Evolutionary conservation across 2,329 filamentous ascomycete species (phyloP).

Genomic region (Byssochlamys sp.): DNA sequence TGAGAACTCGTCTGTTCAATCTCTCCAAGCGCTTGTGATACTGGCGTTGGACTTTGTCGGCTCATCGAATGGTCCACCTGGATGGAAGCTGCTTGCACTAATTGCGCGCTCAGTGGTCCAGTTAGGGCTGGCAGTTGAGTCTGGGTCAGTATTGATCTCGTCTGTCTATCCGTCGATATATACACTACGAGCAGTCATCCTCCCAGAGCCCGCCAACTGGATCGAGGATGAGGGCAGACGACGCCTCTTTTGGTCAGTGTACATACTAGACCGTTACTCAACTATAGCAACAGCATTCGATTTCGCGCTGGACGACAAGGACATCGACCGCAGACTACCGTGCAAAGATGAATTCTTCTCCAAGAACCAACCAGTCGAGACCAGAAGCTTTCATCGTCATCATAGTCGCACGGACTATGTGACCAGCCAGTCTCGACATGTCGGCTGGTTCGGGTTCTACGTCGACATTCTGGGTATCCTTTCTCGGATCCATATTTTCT

Average conservation of each 20-base stretch:
- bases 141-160: constrained; percentile 66
- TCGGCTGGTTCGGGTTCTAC: constrained; percentile 82
- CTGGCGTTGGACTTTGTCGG: constrained; percentile 76
- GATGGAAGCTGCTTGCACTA: constrained; percentile 82
- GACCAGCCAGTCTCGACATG: constrained; percentile 60
- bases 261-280: constrained; percentile 78
- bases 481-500: constrained; percentile 75
- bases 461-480: constrained; percentile 81
- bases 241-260: constrained; percentile 88
- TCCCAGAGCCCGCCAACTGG: constrained; percentile 74
- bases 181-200: constrained; percentile 71
- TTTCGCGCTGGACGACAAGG: constrained; percentile 77
- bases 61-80: constrained; percentile 77
- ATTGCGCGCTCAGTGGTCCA: constrained; percentile 85
- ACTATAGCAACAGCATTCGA: constrained; percentile 87
- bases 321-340: constrained; percentile 77
- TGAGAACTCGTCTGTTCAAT: constrained; percentile 80
- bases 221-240: constrained; percentile 81
- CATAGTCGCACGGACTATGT: constrained; percentile 51
- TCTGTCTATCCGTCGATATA: constrained; percentile 79
- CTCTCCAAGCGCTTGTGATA: constrained; percentile 77
- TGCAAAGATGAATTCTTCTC: constrained; percentile 81
- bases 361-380: constrained; percentile 74
- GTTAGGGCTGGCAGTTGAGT: constrained; percentile 73
- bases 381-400: constrained; percentile 61